These are phyloP conservation scores for Aspergillus sp. DNA, from an alignment of 2,329 filamentous ascomycete genomes.

Conservation along the genomic window DNA sequence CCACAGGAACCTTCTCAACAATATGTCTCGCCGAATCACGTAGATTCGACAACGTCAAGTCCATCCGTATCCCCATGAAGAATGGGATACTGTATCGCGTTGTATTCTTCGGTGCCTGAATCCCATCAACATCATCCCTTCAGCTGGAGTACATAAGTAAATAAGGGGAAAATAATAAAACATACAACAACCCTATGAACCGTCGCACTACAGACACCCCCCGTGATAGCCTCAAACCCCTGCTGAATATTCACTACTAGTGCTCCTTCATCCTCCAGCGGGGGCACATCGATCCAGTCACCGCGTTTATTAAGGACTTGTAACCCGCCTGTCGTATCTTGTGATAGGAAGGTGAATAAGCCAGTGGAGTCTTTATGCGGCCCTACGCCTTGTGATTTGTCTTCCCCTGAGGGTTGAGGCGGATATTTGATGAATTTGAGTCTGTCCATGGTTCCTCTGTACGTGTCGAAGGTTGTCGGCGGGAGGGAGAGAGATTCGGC, in stretches of 20 bases:
- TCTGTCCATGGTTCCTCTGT: constrained; percentile 51
- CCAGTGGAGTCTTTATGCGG: constrained; percentile 59
- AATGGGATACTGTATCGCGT: constrained; percentile 54
- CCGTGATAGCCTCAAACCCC: constrained; percentile 59
- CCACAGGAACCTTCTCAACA: constrained; percentile 29
- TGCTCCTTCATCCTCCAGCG: constrained; percentile 39
- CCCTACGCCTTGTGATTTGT: constrained; percentile 55
- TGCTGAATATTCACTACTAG: constrained; percentile 54
- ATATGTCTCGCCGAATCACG: constrained; percentile 36
- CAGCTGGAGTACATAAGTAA: neutral
- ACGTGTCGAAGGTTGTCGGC: constrained; percentile 51
- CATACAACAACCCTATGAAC: constrained; percentile 40
- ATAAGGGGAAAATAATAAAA: neutral
- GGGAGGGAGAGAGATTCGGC: constrained; percentile 57
- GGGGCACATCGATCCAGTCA: constrained; percentile 48
- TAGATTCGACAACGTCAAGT: constrained; percentile 51
- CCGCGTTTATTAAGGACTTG: constrained; percentile 51
- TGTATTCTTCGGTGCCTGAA: constrained; percentile 31
- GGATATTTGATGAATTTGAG: constrained; percentile 61
- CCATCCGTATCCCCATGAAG: constrained; percentile 55
- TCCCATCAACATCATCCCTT: constrained; percentile 18
- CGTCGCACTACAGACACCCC: constrained; percentile 53
- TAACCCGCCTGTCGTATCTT: constrained; percentile 48
- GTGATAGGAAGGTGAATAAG: constrained; percentile 44
- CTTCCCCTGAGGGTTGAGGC: constrained; percentile 21